Evolutionary conservation across 495 filamentous ascomycete genomes (phyloP).

Genomic region (Penicillium verhagenii): DNA sequence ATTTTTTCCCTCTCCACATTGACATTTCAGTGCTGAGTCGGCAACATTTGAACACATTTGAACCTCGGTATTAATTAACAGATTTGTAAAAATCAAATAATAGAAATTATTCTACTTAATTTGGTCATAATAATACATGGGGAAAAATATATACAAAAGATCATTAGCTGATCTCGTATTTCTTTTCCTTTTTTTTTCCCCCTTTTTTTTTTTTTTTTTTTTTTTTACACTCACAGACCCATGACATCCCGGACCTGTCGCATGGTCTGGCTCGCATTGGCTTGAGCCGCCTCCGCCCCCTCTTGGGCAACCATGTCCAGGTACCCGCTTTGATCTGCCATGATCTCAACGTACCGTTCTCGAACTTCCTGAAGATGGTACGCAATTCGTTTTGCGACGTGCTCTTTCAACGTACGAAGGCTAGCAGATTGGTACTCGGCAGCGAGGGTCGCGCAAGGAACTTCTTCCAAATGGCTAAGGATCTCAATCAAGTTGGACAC

Average conservation of each 20-base stretch:
- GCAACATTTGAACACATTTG: too few species aligned
- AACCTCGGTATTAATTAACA: too few species aligned
- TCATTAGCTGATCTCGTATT: too few species aligned
- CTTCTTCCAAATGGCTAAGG: slow-evolving; percentile 60
- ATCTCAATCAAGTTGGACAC: slow-evolving; percentile 85
- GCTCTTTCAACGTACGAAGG: slow-evolving; percentile 64
- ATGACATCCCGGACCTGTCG: slow-evolving; percentile 56
- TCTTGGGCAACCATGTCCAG: slow-evolving; percentile 59
- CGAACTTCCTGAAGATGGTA: slow-evolving; percentile 57
- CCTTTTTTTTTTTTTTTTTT: too few species aligned
- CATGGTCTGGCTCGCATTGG: slow-evolving; percentile 70
- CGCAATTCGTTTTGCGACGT: slow-evolving; percentile 55
- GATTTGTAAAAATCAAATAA: too few species aligned
- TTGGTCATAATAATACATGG: too few species aligned
- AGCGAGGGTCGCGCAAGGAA: slow-evolving; percentile 55
- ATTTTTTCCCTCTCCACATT: too few species aligned
- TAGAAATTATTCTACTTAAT: too few species aligned
- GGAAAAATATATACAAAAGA: too few species aligned
- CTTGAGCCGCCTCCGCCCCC: slow-evolving; percentile 59
- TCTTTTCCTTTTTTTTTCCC: too few species aligned
- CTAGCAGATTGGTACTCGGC: slow-evolving; percentile 46
- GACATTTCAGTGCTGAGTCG: too few species aligned
- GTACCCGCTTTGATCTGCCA: slow-evolving; percentile 47
- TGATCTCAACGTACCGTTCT: slow-evolving; percentile 56
- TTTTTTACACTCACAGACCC: slow-evolving; percentile 52